Base-by-base conservation (phyloP, 179 eudicot genomes). In the Camellia oleifera region DNA sequence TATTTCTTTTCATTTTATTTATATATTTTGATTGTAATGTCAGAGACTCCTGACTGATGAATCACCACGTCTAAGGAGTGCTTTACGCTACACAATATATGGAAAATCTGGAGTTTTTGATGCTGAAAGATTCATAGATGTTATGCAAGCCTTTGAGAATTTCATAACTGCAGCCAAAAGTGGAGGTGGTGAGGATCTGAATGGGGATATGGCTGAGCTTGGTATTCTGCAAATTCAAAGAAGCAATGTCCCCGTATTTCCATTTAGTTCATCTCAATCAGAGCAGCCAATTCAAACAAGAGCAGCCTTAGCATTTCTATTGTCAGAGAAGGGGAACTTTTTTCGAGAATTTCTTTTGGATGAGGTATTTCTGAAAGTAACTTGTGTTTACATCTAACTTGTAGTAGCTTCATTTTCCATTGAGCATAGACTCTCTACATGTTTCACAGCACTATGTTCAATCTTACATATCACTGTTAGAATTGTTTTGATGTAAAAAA, bases 61-160 rank as follows among this genome's bases (percentile, higher is more conserved):
- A 82, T 96, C 99, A 58, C 95, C 99, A 52, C 97, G 99, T 62
- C 81, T 96, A 81, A 89, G 98, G 84, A 92, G 74, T 81, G 99
- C 99, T 75, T 87, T 96, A 65, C 97, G 97, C 11, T 96, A 96
- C 86, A 96, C 98, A 26, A 90, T 96, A 77, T 96, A 96, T 86
- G 99, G 99, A 61, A 94, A 89, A 87, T 81, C 96, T 80, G 99
- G 99, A 76, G 94, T 94, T 70, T 96, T 96, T 86, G 96, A 96
- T 86, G 99, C 99, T 70, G 99, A 94, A 85, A 90, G 99, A 82
- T 96, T 96, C 79, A 89, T 96, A 72, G 99, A 96, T 88, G 98
- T 96, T 70, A 96, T 96, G 99, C 98, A 96, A 96, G 99, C 99
- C 81, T 96, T 96, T 78, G 99, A 96, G 82, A 94, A 23, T 78